Percentiles rank a stretch among this genome's conserved stretches.
Evolutionary conservation across 2,329 filamentous ascomycete genomes (phyloP).

Genomic region (Fusarium sp.): DNA sequence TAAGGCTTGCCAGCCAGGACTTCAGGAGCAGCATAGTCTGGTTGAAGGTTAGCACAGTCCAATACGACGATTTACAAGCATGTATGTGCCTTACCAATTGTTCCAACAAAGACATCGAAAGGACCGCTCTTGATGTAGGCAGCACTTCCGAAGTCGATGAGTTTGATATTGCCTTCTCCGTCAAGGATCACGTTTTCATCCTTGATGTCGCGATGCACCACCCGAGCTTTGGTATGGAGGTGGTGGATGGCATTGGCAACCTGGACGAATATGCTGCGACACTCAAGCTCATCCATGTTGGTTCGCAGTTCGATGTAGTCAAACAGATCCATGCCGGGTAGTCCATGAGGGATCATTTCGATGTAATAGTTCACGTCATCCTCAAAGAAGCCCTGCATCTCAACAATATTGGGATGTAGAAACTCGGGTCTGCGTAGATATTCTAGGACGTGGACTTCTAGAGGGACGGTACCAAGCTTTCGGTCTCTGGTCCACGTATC

Average conservation of each 20-base stretch:
- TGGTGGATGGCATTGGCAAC: constrained; percentile 91
- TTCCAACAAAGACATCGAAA: constrained; percentile 98
- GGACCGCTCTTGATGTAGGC: constrained; percentile 98
- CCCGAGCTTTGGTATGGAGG: constrained; percentile 87
- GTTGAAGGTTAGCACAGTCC: constrained; percentile 15
- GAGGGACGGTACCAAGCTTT: constrained; percentile 88
- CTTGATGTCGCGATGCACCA: constrained; percentile 98
- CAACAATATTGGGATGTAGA: constrained; percentile 75
- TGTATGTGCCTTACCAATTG: constrained; percentile 77
- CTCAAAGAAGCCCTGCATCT: constrained; percentile 79
- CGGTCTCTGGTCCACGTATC: constrained; percentile 98
- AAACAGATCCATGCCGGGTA: constrained; percentile 98
- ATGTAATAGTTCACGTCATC: constrained; percentile 97
- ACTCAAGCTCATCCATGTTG: constrained; percentile 96
- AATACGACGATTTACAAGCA: not conserved
- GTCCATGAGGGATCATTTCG: constrained; percentile 94
- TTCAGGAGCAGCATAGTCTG: constrained; percentile 98
- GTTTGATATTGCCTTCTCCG: constrained; percentile 92
- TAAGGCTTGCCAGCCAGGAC: constrained; percentile 93
- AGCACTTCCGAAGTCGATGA: constrained; percentile 98
- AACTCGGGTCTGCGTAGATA: constrained; percentile 82
- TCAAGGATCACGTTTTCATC: constrained; percentile 98
- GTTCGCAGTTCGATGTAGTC: constrained; percentile 97
- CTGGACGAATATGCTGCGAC: constrained; percentile 93
- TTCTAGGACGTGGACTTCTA: constrained; percentile 97